These are phyloP conservation scores for Furcasterigmium sp. DNA, from an alignment of 2,329 filamentous ascomycete species.

Conservation along the genomic window DNA sequence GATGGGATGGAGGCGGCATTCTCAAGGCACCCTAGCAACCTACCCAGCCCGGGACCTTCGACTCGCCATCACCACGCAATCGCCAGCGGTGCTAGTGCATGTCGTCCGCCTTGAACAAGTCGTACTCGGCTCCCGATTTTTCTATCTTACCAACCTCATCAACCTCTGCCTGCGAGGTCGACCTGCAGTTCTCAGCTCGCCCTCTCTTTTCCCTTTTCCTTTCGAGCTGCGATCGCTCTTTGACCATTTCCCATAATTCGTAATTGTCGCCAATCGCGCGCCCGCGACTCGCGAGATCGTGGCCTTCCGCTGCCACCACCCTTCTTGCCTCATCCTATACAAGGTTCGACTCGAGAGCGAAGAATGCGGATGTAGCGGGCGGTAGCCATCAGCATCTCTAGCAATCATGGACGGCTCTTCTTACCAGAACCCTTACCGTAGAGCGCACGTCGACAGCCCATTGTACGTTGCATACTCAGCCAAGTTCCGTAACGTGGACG, in stretches of 20 bases:
- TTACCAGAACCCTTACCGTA: slow-evolving; percentile 3
- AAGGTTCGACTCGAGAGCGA: not conserved
- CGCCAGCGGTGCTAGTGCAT: too few relatives aligned
- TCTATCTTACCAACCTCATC: not conserved
- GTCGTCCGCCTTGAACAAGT: not conserved
- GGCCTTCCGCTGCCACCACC: too few relatives aligned
- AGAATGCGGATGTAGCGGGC: not conserved
- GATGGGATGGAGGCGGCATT: too few relatives aligned
- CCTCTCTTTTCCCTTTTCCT: not conserved
- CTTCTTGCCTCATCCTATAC: not conserved
- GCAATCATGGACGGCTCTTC: slow-evolving; percentile 4
- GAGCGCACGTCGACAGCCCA: slow-evolving; percentile 1
- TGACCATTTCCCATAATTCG: not conserved
- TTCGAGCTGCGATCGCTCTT: too few relatives aligned
- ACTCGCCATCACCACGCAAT: too few relatives aligned
- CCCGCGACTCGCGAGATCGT: too few relatives aligned
- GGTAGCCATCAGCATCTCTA: not conserved
- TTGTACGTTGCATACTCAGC: not conserved
- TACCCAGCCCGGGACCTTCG: too few relatives aligned
- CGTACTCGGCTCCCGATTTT: not conserved
- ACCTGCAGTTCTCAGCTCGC: not conserved
- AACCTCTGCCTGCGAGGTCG: not conserved
- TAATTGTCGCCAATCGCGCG: slow-evolving; percentile 1
- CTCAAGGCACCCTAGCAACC: too few relatives aligned
- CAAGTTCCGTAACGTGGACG: not conserved